A percentile compares a stretch with the other conserved stretches of the same genome.
Conservation (phyloP, 345 rosid species). For the Gossypium longicalyx region DNA sequence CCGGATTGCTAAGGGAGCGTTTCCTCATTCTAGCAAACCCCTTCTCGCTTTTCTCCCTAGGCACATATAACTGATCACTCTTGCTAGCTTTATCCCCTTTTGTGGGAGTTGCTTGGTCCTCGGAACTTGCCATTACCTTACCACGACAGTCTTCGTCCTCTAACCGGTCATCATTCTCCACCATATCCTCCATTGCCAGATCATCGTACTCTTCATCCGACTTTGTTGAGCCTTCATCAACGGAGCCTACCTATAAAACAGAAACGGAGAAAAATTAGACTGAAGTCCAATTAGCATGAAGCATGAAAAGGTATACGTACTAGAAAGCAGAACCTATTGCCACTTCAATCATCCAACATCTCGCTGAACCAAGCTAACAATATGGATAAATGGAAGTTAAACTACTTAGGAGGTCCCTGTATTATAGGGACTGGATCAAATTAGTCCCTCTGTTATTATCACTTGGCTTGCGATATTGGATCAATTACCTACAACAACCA, state of each 20-base stretch:
- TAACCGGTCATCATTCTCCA: slow-evolving; percentile 34
- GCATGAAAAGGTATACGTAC: no score
- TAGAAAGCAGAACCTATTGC: no score
- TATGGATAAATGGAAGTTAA: no score
- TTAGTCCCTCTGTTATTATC: no score
- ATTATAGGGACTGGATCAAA: no score
- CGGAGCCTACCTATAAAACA: slow-evolving; percentile 68
- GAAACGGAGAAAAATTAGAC: no score
- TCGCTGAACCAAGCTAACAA: no score
- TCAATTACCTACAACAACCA: no score
- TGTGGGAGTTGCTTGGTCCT: not conserved
- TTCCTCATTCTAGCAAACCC: slow-evolving; percentile 35
- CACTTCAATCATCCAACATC: no score
- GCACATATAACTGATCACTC: slow-evolving; percentile 45
- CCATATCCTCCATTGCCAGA: slow-evolving; percentile 77
- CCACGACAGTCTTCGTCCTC: no score
- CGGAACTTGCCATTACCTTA: slow-evolving; percentile 5
- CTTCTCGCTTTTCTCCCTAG: slow-evolving; percentile 36
- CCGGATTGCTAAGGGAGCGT: slow-evolving; percentile 84
- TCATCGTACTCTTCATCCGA: slow-evolving; percentile 36
- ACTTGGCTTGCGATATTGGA: no score
- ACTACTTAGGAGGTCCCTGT: no score
- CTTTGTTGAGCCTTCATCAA: slow-evolving; percentile 84
- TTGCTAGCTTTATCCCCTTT: slow-evolving; percentile 49
- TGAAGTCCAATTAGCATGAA: not conserved